phyloP scores from a whole-genome alignment of 768 basidiomycete species.

The Amanita pseudoporphyria region DNA sequence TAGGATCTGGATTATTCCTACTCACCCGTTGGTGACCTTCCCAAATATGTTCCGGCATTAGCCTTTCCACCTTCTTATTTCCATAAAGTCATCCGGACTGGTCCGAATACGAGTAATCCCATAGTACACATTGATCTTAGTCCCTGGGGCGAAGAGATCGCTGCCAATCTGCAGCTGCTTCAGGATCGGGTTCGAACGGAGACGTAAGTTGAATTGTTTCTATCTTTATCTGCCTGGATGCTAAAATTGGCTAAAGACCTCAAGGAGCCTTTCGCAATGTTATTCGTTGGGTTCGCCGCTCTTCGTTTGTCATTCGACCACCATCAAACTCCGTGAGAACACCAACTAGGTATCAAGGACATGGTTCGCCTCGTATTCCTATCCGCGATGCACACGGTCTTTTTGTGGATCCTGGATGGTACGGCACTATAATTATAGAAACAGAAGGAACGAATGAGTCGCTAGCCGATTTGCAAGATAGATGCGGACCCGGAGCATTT shows the following conservation, averaged over 20 bases:
- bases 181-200: constrained; percentile 73
- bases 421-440: constrained; percentile 75
- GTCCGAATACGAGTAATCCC: constrained; percentile 41
- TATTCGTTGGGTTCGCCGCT: constrained; percentile 79
- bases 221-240: constrained; percentile 5
- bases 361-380: constrained; percentile 23
- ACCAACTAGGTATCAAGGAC: constrained; percentile 19
- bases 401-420: constrained; percentile 73
- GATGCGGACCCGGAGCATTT: constrained; percentile 61
- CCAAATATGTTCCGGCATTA: constrained; percentile 69
- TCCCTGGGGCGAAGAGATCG: constrained; percentile 75
- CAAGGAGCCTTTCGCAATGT: constrained; percentile 75
- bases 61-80: constrained; percentile 87
- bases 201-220: constrained; percentile 45
- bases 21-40: constrained; percentile 65
- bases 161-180: constrained; percentile 60
- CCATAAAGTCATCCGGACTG: constrained; percentile 72
- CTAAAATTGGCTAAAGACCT: constrained; percentile 36
- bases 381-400: constrained; percentile 47
- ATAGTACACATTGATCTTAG: constrained; percentile 65
- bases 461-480: constrained; percentile 63
- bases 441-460: constrained; percentile 85
- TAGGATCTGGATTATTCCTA: constrained; percentile 85
- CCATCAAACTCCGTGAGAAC: constrained; percentile 25
- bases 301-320: constrained; percentile 61